Conservation (phyloP, 2,329 filamentous ascomycete genomes). For the Penicillium hesseltinei region DNA sequence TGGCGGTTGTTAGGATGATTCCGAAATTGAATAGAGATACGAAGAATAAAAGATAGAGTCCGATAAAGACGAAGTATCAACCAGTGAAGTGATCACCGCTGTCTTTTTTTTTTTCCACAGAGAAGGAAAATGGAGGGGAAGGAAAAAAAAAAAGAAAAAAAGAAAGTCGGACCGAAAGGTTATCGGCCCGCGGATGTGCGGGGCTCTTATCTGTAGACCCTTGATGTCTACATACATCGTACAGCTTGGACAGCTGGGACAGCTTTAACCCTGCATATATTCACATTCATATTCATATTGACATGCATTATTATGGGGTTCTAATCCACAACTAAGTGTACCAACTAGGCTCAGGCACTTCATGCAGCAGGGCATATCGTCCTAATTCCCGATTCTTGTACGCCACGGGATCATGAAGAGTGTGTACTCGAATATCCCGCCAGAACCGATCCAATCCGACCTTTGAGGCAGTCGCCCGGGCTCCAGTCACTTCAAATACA, state of each 20-base stretch:
- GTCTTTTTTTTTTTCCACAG: neutral
- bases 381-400: constrained; percentile 66
- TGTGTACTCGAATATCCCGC: constrained; percentile 65
- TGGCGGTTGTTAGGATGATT: constrained; percentile 30
- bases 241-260: neutral
- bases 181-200: constrained; percentile 9
- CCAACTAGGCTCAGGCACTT: constrained; percentile 60
- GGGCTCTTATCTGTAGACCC: neutral
- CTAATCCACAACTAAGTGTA: constrained; percentile 46
- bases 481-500: constrained; percentile 64
- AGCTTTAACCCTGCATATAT: neutral
- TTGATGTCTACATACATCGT: neutral
- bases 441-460: constrained; percentile 65
- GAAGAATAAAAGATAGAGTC: neutral
- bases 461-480: constrained; percentile 57
- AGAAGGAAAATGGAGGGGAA: neutral
- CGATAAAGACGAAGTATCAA: neutral
- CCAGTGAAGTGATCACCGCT: neutral
- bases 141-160: constrained; percentile 10
- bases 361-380: constrained; percentile 55
- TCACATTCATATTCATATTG: neutral
- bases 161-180: constrained; percentile 13
- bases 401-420: constrained; percentile 64
- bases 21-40: neutral
- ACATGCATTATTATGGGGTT: neutral